A percentile compares a stretch with the other conserved stretches of the same genome.
Conservation (phyloP, 768 basidiomycete species). For the Kondoa subrosea region DNA sequence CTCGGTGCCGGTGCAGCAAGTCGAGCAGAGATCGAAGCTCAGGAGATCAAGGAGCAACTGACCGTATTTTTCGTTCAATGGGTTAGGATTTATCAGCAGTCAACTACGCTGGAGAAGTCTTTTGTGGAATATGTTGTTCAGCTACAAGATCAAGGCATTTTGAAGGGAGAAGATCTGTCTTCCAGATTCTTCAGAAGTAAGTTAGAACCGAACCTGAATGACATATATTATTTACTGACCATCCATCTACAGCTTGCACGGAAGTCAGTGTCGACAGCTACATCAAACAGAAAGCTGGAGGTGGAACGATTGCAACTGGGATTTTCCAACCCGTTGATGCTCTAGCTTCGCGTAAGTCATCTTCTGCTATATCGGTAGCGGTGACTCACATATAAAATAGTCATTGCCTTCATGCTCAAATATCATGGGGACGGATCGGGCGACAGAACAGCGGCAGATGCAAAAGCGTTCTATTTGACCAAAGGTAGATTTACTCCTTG, state of each 20-base stretch:
- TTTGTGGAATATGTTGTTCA: slow-evolving; percentile 96
- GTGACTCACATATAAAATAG: neutral
- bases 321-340: slow-evolving; percentile 90
- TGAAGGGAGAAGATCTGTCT: slow-evolving; percentile 88
- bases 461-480: slow-evolving; percentile 8
- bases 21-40: slow-evolving; percentile 20
- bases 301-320: slow-evolving; percentile 44
- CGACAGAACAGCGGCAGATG: neutral
- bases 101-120: slow-evolving; percentile 75
- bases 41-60: slow-evolving; percentile 32
- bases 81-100: slow-evolving; percentile 84
- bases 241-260: slow-evolving; percentile 49
- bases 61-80: slow-evolving; percentile 43
- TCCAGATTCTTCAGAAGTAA: slow-evolving; percentile 81
- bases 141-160: slow-evolving; percentile 84
- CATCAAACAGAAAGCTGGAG: slow-evolving; percentile 33
- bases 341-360: slow-evolving; percentile 47
- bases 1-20: slow-evolving; percentile 33
- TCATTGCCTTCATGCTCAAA: slow-evolving; percentile 96
- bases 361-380: neutral
- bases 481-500: neutral
- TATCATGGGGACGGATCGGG: slow-evolving; percentile 63
- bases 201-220: neutral
- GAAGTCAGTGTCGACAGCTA: slow-evolving; percentile 85
- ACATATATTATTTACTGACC: neutral